Evolutionary conservation across 345 rosid species (phyloP).

Genomic region (Sisymbrium altissimum): DNA sequence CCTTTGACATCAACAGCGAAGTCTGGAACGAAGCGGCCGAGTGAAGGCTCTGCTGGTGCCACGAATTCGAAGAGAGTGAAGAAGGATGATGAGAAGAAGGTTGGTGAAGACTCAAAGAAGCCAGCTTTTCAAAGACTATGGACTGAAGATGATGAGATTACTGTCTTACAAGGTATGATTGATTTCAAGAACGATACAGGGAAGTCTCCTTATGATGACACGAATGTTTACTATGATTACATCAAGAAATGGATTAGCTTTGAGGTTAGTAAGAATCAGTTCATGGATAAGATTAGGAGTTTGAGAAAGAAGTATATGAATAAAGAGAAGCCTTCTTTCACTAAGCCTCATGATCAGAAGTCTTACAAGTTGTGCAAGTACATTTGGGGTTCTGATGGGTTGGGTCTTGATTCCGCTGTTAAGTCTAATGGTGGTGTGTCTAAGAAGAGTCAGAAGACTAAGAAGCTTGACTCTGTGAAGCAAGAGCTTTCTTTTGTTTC

Average conservation of each 20-base stretch:
- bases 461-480: constrained; percentile 27
- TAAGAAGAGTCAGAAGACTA: constrained; percentile 15
- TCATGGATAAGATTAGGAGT: constrained; percentile 46
- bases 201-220: constrained; percentile 30
- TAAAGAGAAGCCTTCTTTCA: constrained; percentile 29
- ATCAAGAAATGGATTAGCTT: constrained; percentile 36
- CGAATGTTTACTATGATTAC: constrained; percentile 32
- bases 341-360: constrained; percentile 39
- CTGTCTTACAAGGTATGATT: constrained; percentile 37
- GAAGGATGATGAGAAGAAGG: constrained; percentile 6
- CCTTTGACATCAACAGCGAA: constrained; percentile 17
- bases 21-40: constrained; percentile 24
- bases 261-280: constrained; percentile 38
- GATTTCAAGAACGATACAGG: constrained; percentile 38
- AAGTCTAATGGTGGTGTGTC: constrained; percentile 26
- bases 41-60: neutral
- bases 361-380: constrained; percentile 29
- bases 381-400: constrained; percentile 42
- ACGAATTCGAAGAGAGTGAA: constrained; percentile 20
- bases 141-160: constrained; percentile 49
- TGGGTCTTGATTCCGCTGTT: constrained; percentile 17
- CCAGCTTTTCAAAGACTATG: constrained; percentile 36
- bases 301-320: constrained; percentile 41
- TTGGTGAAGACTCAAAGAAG: constrained; percentile 15
- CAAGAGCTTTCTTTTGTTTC: constrained; percentile 11